phyloP scores from a whole-genome alignment of 768 basidiomycete species.

The Tylopilus felleus region DNA sequence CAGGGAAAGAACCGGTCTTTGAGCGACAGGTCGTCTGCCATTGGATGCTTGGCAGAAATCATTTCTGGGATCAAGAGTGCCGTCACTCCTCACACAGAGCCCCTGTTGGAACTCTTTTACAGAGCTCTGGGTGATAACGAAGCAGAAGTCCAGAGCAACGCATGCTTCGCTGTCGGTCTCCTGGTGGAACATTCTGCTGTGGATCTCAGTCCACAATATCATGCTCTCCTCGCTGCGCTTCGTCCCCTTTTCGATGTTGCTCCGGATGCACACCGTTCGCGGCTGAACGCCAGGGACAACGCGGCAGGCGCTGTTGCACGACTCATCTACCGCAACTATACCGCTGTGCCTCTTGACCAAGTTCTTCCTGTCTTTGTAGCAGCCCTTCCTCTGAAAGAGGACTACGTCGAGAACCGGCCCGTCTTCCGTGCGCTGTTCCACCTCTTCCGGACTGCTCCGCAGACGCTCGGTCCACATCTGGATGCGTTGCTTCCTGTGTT shows the following conservation, averaged over 20 bases:
- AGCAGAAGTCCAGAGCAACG: conserved; percentile 93
- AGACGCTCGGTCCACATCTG: conserved; percentile 67
- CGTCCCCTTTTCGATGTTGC: conserved; percentile 75
- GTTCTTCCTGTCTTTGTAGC: conserved; percentile 82
- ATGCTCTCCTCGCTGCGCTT: conserved; percentile 71
- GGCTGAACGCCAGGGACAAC: conserved; percentile 89
- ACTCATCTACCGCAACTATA: conserved; percentile 74
- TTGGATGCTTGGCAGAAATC: conserved; percentile 93
- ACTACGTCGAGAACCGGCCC: conserved; percentile 85
- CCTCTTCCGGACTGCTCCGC: conserved; percentile 75
- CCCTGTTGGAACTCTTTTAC: conserved; percentile 81
- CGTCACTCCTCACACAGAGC: conserved; percentile 80
- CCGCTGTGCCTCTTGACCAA: conserved; percentile 83
- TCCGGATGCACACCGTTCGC: conserved; percentile 58
- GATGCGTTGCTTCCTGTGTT: conserved; percentile 80
- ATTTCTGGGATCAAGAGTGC: conserved; percentile 87
- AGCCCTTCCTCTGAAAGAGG: conserved; percentile 83
- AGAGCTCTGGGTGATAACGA: conserved; percentile 79
- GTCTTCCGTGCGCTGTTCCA: conserved; percentile 88
- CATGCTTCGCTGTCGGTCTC: conserved; percentile 90
- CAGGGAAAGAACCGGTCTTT: conserved; percentile 84
- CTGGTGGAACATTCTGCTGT: conserved; percentile 82
- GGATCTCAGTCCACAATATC: conserved; percentile 81
- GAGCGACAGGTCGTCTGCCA: conserved; percentile 88
- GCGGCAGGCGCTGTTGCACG: conserved; percentile 93